Percentiles rank a stretch among this genome's conserved stretches.
Conservation (phyloP, 345 rosid genomes). For the Fremontodendron californicum region DNA sequence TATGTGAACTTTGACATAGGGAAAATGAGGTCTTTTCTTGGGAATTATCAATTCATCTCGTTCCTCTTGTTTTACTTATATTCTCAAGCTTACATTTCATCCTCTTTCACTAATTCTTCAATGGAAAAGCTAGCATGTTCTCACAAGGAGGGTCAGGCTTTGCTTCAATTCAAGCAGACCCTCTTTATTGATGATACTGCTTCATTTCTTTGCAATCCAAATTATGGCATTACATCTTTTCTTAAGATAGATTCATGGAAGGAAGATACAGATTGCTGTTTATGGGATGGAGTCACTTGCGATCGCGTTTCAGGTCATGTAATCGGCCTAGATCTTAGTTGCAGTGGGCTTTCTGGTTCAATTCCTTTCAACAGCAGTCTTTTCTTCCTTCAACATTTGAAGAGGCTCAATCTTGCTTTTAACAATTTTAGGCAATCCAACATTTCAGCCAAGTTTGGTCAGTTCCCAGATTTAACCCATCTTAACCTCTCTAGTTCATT, state of each 20-base stretch:
- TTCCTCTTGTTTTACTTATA: neutral
- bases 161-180: neutral
- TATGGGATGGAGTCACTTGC: conserved; percentile 27
- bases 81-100: neutral
- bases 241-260: conserved; percentile 18
- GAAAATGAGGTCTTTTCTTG: neutral
- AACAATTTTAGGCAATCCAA: conserved; percentile 22
- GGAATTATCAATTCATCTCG: neutral
- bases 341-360: conserved; percentile 12
- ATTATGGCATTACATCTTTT: neutral
- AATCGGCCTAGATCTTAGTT: neutral
- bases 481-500: conserved; percentile 7
- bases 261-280: conserved; percentile 24
- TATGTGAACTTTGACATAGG: no score
- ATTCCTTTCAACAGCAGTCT: conserved; percentile 13
- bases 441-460: conserved; percentile 4
- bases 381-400: conserved; percentile 19
- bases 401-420: conserved; percentile 23
- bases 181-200: neutral
- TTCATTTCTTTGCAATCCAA: neutral
- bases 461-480: neutral
- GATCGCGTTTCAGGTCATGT: conserved; percentile 14
- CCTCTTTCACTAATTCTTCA: neutral
- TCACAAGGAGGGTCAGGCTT: neutral
- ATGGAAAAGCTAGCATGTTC: neutral